These are phyloP conservation scores for Torulaspora pretoriensis DNA, from an alignment of 1,139 yeast species.

Conservation along the genomic window DNA sequence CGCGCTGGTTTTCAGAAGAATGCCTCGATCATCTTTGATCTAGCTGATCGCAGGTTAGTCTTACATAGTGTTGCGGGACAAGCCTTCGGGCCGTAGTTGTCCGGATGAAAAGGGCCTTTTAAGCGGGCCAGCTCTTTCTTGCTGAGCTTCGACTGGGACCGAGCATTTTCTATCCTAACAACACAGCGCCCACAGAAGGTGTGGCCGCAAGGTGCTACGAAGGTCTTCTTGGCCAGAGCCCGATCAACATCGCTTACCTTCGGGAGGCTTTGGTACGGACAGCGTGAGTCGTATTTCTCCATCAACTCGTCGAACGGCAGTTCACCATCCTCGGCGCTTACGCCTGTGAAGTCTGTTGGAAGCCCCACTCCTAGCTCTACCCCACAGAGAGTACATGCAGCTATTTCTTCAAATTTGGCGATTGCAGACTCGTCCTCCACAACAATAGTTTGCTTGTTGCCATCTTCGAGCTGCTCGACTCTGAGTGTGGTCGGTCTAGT, in stretches of 20 bases:
- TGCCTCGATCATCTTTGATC: slow-evolving; percentile 32
- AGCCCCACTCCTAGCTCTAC: slow-evolving; percentile 67
- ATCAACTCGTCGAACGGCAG: slow-evolving; percentile 33
- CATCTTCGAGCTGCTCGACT: slow-evolving; percentile 34
- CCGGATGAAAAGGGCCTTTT: slow-evolving; percentile 36
- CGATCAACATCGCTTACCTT: slow-evolving; percentile 52
- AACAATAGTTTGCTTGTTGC: slow-evolving; percentile 33
- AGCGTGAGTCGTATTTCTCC: slow-evolving; percentile 40
- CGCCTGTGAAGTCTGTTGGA: slow-evolving; percentile 46
- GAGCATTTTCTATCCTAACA: slow-evolving; percentile 32
- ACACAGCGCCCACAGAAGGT: slow-evolving; percentile 84
- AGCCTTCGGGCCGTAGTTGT: slow-evolving; percentile 34
- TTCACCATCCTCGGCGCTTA: slow-evolving; percentile 21
- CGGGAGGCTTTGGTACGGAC: slow-evolving; percentile 61
- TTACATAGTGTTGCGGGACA: slow-evolving; percentile 34
- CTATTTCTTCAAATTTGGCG: slow-evolving; percentile 39
- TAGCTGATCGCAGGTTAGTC: slow-evolving; percentile 23
- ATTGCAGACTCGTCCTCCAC: slow-evolving; percentile 28
- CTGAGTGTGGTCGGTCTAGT: slow-evolving; percentile 26
- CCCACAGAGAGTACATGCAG: slow-evolving; percentile 69
- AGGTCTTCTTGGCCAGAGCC: slow-evolving; percentile 63
- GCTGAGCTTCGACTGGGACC: slow-evolving; percentile 22
- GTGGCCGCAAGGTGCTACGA: slow-evolving; percentile 75
- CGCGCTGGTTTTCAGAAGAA: slow-evolving; percentile 22
- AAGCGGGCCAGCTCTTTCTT: slow-evolving; percentile 24